Conservation (phyloP, 306 rosid genomes). For the Inga leiocalycina region DNA sequence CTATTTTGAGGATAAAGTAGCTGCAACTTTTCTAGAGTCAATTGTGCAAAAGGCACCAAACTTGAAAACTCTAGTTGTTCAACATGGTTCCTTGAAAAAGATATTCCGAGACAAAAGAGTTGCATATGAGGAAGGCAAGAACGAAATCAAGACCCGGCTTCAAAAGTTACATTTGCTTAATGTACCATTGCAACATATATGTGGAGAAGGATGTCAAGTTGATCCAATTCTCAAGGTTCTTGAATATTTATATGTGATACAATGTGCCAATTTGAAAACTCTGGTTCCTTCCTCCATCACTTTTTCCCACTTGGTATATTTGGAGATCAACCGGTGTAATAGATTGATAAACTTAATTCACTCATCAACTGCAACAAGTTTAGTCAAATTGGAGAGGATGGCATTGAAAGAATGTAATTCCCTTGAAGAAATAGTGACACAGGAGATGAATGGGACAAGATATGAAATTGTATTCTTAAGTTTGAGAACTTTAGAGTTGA, state of each 20-base stretch:
- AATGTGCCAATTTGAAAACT: neutral
- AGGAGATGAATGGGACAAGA: no score
- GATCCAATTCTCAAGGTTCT: neutral
- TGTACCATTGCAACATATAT: neutral
- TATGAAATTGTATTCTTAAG: neutral
- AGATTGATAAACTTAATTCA: neutral
- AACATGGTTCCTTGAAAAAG: neutral
- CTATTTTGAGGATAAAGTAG: fast-evolving
- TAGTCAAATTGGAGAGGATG: neutral
- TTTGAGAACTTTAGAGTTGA: neutral
- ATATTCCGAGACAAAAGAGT: neutral
- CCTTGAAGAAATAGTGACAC: neutral
- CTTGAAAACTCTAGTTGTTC: neutral
- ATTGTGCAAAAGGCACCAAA: neutral
- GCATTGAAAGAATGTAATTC: neutral
- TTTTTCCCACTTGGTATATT: neutral
- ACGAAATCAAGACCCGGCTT: neutral
- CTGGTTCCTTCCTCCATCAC: neutral
- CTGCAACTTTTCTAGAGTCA: neutral
- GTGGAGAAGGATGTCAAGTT: neutral
- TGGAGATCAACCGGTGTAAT: neutral
- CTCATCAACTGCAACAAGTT: neutral
- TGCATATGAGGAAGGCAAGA: neutral
- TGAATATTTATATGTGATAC: neutral
- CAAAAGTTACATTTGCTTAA: fast-evolving